A percentile compares a stretch with the other conserved stretches of the same genome.
These are phyloP conservation scores for Skeletonema marinoi DNA, from an alignment of 108 stramenopile genomes.

Conservation along the genomic window DNA sequence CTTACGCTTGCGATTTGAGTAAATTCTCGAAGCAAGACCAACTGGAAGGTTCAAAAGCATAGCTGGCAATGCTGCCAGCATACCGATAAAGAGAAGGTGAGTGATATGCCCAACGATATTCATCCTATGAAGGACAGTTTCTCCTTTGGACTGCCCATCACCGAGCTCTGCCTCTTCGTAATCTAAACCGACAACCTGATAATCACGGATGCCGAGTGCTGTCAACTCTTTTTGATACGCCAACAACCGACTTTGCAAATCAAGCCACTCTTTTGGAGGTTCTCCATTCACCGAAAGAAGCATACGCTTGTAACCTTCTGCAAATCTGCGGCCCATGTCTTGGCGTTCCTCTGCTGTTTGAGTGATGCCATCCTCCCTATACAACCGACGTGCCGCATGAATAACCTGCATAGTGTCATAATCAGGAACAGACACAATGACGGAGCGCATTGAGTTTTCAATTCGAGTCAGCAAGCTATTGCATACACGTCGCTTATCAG, in stretches of 20 bases:
- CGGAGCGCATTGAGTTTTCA: slow-evolving; percentile 91
- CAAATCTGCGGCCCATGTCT: slow-evolving; percentile 93
- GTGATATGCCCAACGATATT: slow-evolving; percentile 81
- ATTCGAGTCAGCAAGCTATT: slow-evolving; percentile 82
- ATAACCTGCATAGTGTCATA: slow-evolving; percentile 92
- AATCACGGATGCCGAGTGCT: slow-evolving; percentile 92
- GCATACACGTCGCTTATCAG: slow-evolving; percentile 76
- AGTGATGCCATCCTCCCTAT: slow-evolving; percentile 46
- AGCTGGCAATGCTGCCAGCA: slow-evolving; percentile 86
- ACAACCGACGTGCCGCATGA: slow-evolving; percentile 93
- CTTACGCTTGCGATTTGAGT: slow-evolving; percentile 82
- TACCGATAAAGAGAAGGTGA: slow-evolving; percentile 80
- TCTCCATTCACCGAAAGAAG: slow-evolving; percentile 60
- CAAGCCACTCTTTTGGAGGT: slow-evolving; percentile 85
- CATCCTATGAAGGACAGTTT: slow-evolving; percentile 71
- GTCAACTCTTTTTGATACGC: slow-evolving; percentile 83
- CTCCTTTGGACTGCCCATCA: slow-evolving; percentile 57
- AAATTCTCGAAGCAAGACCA: slow-evolving; percentile 86
- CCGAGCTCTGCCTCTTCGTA: slow-evolving; percentile 61
- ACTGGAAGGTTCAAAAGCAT: slow-evolving; percentile 93
- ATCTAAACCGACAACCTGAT: slow-evolving; percentile 68
- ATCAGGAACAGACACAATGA: slow-evolving; percentile 94
- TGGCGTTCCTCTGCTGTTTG: slow-evolving; percentile 79
- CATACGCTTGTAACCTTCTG: slow-evolving; percentile 90
- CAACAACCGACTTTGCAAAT: slow-evolving; percentile 77